A percentile compares a stretch with the other conserved stretches of the same genome.
Conservation (phyloP, 73 alveolate genomes). For the Tetrahymena malaccensis region DNA sequence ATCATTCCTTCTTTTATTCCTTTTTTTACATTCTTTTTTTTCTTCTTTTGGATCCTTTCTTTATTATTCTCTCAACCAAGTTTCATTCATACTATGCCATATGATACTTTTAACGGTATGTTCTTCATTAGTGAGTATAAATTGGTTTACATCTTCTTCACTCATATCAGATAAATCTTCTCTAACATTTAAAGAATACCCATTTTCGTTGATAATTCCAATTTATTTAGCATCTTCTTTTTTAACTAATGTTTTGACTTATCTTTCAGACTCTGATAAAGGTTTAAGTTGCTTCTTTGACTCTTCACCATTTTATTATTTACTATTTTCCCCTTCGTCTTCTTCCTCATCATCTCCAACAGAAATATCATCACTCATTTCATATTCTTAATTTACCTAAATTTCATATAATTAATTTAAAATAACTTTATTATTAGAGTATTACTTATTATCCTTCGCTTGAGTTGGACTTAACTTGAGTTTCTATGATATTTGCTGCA, state of each 20-base stretch:
- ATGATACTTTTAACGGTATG: conserved; percentile 66
- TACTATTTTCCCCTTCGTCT: neutral
- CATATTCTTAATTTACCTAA: conserved; percentile 5
- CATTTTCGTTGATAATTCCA: conserved; percentile 26
- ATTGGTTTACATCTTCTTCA: conserved; percentile 81
- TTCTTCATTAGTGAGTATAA: conserved; percentile 78
- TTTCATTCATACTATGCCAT: conserved; percentile 87
- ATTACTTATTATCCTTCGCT: conserved; percentile 12
- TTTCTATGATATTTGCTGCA: conserved; percentile 8
- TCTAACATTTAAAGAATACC: conserved; percentile 7
- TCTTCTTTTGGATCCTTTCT: conserved; percentile 50
- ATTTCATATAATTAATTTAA: no score
- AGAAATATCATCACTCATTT: conserved; percentile 6
- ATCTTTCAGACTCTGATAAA: neutral
- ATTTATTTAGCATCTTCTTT: conserved; percentile 12
- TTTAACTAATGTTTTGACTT: conserved; percentile 12
- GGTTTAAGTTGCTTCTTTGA: neutral
- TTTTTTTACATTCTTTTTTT: conserved; percentile 23
- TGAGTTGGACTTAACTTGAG: conserved; percentile 9
- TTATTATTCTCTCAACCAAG: conserved; percentile 81
- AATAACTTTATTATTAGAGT: neutral
- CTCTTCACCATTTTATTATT: neutral
- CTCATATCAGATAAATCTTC: conserved; percentile 69
- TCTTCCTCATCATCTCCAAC: neutral
- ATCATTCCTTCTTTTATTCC: neutral